Evolutionary conservation across 73 alveolate genomes (phyloP), one percentile per base, ranked within the genome.

Genomic region (Stentor coeruleus): DNA sequence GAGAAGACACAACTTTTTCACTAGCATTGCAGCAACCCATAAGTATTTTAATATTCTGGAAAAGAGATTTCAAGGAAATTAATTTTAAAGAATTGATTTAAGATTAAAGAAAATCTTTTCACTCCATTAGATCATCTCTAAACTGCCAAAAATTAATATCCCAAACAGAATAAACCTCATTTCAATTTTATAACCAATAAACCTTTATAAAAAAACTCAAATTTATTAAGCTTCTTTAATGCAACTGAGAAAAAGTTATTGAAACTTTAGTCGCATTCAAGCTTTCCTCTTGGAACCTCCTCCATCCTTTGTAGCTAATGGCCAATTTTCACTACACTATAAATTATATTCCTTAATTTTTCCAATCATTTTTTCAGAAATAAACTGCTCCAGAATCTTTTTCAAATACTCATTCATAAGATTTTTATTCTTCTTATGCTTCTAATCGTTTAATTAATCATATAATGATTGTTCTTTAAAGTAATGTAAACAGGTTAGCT

Each of bases 401-500:
- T 14, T 75, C 38, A 75, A 35, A 14, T 75, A 20, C 33, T 83
- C 79, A 1, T 20, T 58, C 59, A 59, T 74, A 33, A 59, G 59
- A 26, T 38, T 14, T 4, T 3, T 28, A 59, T 38, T 15, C 36
- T 72, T 26, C 4, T 33, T 30, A 76, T 76, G 37, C 0, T 76
- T 38, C 1, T 74, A 85, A 0, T 83, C 89, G 31, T 26, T 76
- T 74, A 30, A 37, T 49, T 76, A 31, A 36, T 11, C 37, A 74
- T 75, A 3, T 59, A 36, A 37, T 55, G 36, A 20, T 58, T 76
- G 6, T 14, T n/a, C 59, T 81, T 6, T 3, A 28, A 84, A 3
- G 90, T 77, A 31, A 75, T 35, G 15, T 40, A 37, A 3, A 86
- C 74, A 2, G 86, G 57, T 77, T 77, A 3, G 90, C 84, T 1